Evolutionary conservation across 2,329 filamentous ascomycete species (phyloP).

Genomic region (Nannizziopsis arthrosporioides): DNA sequence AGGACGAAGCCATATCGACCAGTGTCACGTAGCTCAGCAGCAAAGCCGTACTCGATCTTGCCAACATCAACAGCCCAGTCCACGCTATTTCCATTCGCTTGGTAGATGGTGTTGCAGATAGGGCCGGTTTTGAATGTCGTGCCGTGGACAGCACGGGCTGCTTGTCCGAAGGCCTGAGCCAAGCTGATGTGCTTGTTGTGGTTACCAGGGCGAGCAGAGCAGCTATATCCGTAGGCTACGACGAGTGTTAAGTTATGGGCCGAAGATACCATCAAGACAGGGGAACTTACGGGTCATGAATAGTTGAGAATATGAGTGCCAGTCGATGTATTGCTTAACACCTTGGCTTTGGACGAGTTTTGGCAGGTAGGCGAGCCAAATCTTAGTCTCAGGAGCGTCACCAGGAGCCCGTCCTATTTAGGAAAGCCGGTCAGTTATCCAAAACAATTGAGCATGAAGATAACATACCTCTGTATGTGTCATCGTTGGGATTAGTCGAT

Average conservation of each 20-base stretch:
- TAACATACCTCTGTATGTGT: constrained; percentile 34
- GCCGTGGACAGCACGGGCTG: constrained; percentile 46
- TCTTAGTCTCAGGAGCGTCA: constrained; percentile 43
- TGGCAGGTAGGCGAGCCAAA: constrained; percentile 39
- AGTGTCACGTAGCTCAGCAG: constrained; percentile 41
- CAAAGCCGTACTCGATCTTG: constrained; percentile 36
- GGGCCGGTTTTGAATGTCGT: constrained; percentile 34
- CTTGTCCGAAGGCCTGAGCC: constrained; percentile 39
- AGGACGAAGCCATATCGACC: constrained; percentile 41
- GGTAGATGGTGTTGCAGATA: constrained; percentile 52
- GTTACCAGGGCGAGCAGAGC: constrained; percentile 38
- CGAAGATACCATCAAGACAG: not conserved
- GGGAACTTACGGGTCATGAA: constrained; percentile 33
- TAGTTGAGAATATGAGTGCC: constrained; percentile 53
- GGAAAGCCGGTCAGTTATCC: not conserved
- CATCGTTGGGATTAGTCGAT: constrained; percentile 41
- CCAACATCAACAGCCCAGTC: constrained; percentile 39
- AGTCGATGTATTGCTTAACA: constrained; percentile 53
- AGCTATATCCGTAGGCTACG: constrained; percentile 48
- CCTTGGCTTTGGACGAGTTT: constrained; percentile 37
- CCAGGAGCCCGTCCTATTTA: constrained; percentile 29
- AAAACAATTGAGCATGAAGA: not conserved
- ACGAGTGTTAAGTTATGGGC: not conserved
- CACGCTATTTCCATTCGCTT: constrained; percentile 32
- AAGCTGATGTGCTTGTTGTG: constrained; percentile 41